Base-by-base conservation (phyloP, 2,329 filamentous ascomycete species). In the Beauveria rudraprayagi region DNA sequence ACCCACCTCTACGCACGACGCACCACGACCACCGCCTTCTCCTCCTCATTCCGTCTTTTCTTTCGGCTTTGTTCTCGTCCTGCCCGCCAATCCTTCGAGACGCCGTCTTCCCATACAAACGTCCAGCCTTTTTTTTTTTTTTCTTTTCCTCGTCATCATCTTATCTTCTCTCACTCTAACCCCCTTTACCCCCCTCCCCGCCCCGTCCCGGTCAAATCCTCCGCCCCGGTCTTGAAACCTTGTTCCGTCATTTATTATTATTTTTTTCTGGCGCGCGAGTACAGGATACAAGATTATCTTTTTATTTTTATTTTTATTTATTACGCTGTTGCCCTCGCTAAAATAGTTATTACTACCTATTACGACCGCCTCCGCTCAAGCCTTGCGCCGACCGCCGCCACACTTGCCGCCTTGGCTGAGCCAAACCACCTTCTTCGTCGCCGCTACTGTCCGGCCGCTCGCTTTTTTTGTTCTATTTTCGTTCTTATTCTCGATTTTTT, bases 321-420 rank as follows among this genome's bases (percentile, higher is more conserved):
- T 22, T 9, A 8, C 24, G 24, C 52, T 40, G 22, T 5, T 26
- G 11, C 34, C 24, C 10, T 17, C 17, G 24, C 50, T 37, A 53
- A 26, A 26, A 8, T 28, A 17, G 22, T 14, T 52, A 24, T 41
- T 54, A n/a, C 22, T 28, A 19, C 26, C 28, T 17, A 11, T 17
- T 44, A 14, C 53, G 24, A 26, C 19, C 47, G 24, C 48, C 16
- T 34, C 56, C 56, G 51, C 51, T 59, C 56, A 59, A 59, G 56
- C 56, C 37, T 59, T 40, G 56, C 46, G 56, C 56, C 56, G 46
- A 24, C 56, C 56, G 56, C 41, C 56, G 44, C 56, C 43, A 50
- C 46, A 19, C 17, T 57, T 30, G 46, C 47, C 56, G 56, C 56
- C 56, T 59, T 59, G 56, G 56, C 56, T 59, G 56, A 56, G 40